phyloP scores from a whole-genome alignment of 345 rosid genomes.

The Salix dunnii region DNA sequence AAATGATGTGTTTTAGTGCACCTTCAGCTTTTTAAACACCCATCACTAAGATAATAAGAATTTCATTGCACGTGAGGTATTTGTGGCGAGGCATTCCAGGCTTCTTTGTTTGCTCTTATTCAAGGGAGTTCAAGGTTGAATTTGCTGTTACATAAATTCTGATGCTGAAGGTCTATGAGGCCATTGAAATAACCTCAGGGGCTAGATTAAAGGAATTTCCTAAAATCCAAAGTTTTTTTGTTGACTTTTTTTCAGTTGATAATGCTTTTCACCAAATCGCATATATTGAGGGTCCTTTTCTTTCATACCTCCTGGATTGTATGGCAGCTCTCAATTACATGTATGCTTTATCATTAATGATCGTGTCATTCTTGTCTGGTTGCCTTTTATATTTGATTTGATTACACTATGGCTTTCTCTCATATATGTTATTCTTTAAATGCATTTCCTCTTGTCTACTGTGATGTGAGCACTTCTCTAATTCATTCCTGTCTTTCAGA shows the following conservation, averaged over 20 bases:
- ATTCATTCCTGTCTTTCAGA: conserved; percentile 42
- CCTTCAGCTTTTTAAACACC: not conserved
- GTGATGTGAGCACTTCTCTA: not conserved
- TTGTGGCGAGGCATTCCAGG: not conserved
- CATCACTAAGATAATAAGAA: not conserved
- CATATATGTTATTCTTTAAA: not conserved
- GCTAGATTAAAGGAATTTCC: not conserved
- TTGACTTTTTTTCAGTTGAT: not conserved
- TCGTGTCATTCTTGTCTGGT: not conserved
- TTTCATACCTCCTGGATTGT: not conserved
- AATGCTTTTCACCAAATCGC: not conserved
- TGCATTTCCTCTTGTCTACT: not conserved
- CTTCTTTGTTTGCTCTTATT: not conserved
- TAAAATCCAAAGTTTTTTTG: not conserved
- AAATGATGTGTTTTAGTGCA: not conserved
- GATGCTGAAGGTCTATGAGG: not conserved
- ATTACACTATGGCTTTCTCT: not conserved
- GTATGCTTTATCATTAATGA: not conserved
- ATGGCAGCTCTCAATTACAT: not conserved
- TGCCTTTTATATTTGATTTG: conserved; percentile 2
- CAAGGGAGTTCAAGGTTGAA: not conserved
- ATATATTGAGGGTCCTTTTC: not conserved
- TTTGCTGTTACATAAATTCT: not conserved
- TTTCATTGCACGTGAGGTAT: not conserved
- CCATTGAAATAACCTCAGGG: not conserved